Evolutionary conservation across 1,284 basidiomycete genomes (phyloP), one percentile per base, ranked within the genome.

Genomic region (Pseudomicrostroma phylloplanum): DNA sequence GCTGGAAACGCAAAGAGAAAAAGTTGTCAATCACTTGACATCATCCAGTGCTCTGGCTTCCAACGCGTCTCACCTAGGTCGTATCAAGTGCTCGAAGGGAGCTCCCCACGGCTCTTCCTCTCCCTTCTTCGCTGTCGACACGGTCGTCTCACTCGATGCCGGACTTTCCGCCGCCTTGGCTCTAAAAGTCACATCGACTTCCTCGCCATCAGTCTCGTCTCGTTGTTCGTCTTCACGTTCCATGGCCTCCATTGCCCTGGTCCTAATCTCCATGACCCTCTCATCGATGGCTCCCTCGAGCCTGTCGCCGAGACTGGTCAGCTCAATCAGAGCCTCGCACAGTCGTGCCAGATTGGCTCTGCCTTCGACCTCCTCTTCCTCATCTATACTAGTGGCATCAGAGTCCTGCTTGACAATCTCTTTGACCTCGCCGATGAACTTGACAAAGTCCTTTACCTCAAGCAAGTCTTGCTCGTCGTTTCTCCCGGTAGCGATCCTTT

Each of bases 401-500:
- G 21, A 6, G 43, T 48, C 43, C 43, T 21, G 43, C 43, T 48
- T 21, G 40, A n/a, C 11, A 9, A n/a, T 8, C 3, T 67, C 58
- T 51, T 63, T 65, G 1, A 71, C 59, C 1, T 51, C 60, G 17
- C 21, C 26, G 6, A 25, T 54, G 51, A 54, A 54, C 25, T 26
- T 21, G 40, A 76, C 67, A 39, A 74, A 74, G 60, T 78, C 75
- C 7, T 75, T 57, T 6, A 78, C 62, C 59, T 76, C 73, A 8
- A 78, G 60, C 42, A 78, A 58, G 59, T 78, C 76, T 61, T 78
- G 73, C 56, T 72, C 75, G 54, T 77, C 72, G 46, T 70, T 71
- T 17, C 76, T 56, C 13, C 67, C 54, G 30, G 73, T 66, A 6
- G 65, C 59, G 17, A 78, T 61, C 25, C 73, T 69, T 55, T 77